Base-by-base conservation (phyloP, 2,329 filamentous ascomycete genomes). In the Fusarium ambrosium region DNA sequence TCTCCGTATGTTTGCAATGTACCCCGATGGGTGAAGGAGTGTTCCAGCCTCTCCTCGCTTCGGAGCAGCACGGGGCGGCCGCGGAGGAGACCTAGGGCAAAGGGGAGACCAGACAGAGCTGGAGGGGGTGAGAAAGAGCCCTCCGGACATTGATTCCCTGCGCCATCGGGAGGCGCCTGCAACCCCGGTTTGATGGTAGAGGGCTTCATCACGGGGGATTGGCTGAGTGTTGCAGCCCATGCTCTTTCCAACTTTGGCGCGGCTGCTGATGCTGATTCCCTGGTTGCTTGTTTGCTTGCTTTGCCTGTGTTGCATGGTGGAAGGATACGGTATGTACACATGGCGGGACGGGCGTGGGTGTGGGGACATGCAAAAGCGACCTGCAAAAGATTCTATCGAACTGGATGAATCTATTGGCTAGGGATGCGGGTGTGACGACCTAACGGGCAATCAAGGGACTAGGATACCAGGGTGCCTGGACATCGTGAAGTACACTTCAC, bases 71-170 rank as follows among this genome's bases (percentile, higher is more conserved):
- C 77, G 74, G 76, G 68, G 58, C 62, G 65, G 39, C 63, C 64
- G 55, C 45, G 41, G 55, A 60, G 24, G 32, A n/a, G 37, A 65
- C 48, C 39, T 29, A 20, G 22, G 36, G 11, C 22, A 51, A 53
- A 45, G 41, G 43, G 56, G 34, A 48, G 53, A 34, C 18, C 36
- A 29, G 22, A 55, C 8, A 69, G 36, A 70, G 61, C 56, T 55
- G 51, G 60, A 70, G 63, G 64, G 61, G 34, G 59, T 48, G 39
- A 32, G 32, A 43, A n/a, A n/a, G 22, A 24, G 51, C 37, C 29
- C 60, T 41, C 43, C 71, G 72, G 72, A 75, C 69, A 74, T 74
- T 70, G 69, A 74, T 75, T 74, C 69, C 72, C 72, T 74, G 56
- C 51, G 32, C 22, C 37, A 60, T 60, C 51, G 45, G 37, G 61